Base-by-base conservation (phyloP, 495 filamentous ascomycete species). In the Aspergillus diversus region DNA sequence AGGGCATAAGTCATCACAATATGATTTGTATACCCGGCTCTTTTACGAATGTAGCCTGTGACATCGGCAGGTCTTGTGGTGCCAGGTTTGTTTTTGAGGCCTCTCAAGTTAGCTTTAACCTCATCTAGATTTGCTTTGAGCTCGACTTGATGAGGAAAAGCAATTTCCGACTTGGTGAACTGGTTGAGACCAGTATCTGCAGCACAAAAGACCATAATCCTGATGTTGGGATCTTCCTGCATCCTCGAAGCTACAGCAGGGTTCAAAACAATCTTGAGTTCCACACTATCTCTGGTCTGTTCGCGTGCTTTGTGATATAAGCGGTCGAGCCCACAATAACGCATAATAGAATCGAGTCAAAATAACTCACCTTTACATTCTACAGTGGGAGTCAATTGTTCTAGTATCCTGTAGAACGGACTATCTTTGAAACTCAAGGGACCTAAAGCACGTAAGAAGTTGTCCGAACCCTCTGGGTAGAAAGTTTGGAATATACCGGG, bases 51-150 rank as follows among this genome's bases (percentile, higher is more conserved):
- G 63, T 86, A 83, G 62, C 80, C 79, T 13, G 95, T 98, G 48
- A 99, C 89, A 75, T 99, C 95, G 16, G 90, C 93, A 7, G 95
- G 95, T 57, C 90, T 85, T 34, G 95, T 97, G 33, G 95, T 94
- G 31, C 95, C 95, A 8, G 95, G 90, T 69, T 93, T 94, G 72
- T 96, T 97, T 73, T 99, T 99, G 56, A 99, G 76, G 4, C 95
- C 95, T 61, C 93, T 90, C 53, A 95, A 82, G 69, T 97, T 98
- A 12, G 89, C 86, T 69, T 95, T 96, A 61, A 96, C 82, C 53
- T 96, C 91, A 35, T 89, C 90, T 31, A 87, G 83, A 68, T 98
- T 98, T 42, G 96, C 87, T 70, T 93, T 93, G 50, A 99, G 80
- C 73, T 97, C 95, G 27, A 93, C 87, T 76, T 97, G 92, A 63